Evolutionary conservation across 805 yeast species (phyloP), one percentile per base, ranked within the genome.

Genomic region (Candida argentea): DNA sequence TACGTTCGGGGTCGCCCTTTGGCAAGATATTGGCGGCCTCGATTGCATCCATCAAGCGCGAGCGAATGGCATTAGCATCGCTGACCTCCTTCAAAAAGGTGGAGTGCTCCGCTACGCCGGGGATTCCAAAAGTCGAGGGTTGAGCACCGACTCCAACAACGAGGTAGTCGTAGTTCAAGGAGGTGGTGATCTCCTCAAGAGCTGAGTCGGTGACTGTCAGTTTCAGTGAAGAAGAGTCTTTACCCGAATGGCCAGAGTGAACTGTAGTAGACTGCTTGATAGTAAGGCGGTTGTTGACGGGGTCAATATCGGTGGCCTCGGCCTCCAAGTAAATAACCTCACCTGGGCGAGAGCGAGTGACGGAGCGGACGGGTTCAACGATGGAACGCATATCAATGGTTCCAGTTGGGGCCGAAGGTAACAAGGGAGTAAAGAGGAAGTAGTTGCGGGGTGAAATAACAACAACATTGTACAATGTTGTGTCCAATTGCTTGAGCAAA

Each of bases 121-220:
- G 93, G 40, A 83, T 87, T 48, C 94, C 94, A 45, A 86, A 89
- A 27, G 95, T 87, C 37, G 89, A 81, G 43, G 91, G 91, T 55
- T 81, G 82, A 31, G 96, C 94, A 54, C 97, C 97, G 33, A 89
- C 95, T 36, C 94, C 94, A 36, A 85, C 69, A 25, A 87, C 91
- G 40, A 87, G 67, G 56, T 83, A 82, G 52, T 87, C 97, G 50
- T 82, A 87, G 36, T 57, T 47, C 57, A 67, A 47, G 33, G 68
- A 52, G 13, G 71, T 57, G 29, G 55, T 43, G 37, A 72, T 65
- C 38, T 62, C 67, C 34, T 61, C 67, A 21, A 50, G 46, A 20
- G 65, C 55, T 30, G 60, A 62, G 26, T 57, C 61, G 37, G 61
- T 35, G 12, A 57, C 51, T 20, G 61, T 56, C 10, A 62, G 48